Percentiles rank a stretch among this genome's conserved stretches.
Conservation (phyloP, 2,329 filamentous ascomycete species). For the Cercospora zeae-maydis region DNA sequence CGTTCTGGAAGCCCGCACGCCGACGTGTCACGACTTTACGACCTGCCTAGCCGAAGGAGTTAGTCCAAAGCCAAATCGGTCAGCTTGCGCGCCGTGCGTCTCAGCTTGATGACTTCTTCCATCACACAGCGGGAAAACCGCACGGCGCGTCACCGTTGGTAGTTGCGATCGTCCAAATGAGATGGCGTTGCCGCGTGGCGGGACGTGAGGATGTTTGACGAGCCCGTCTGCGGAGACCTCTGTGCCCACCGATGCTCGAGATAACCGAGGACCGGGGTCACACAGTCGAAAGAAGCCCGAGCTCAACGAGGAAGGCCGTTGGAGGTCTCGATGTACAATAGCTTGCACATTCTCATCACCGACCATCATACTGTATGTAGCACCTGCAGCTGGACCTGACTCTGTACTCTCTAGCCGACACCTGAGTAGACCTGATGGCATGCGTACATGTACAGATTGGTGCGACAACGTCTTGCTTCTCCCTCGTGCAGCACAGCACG, state of each 20-base stretch:
- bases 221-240: neutral
- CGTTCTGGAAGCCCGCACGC: neutral
- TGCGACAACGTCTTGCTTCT: neutral
- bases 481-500: no score
- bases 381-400: neutral
- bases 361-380: neutral
- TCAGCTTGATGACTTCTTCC: constrained; percentile 2
- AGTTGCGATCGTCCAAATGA: neutral
- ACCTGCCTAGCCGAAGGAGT: neutral
- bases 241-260: neutral
- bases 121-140: neutral
- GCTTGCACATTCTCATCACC: neutral
- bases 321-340: neutral
- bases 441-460: neutral
- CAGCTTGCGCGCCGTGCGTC: constrained; percentile 4
- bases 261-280: neutral
- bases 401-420: neutral
- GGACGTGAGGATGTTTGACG: neutral
- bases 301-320: neutral
- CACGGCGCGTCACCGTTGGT: neutral
- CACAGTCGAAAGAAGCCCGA: neutral
- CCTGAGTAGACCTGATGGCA: neutral
- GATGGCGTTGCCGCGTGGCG: neutral
- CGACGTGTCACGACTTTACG: constrained; percentile 3
- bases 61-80: neutral